These are phyloP conservation scores for Tanacetum coccineum DNA, from an alignment of 129 eudicot species.

Conservation along the genomic window DNA sequence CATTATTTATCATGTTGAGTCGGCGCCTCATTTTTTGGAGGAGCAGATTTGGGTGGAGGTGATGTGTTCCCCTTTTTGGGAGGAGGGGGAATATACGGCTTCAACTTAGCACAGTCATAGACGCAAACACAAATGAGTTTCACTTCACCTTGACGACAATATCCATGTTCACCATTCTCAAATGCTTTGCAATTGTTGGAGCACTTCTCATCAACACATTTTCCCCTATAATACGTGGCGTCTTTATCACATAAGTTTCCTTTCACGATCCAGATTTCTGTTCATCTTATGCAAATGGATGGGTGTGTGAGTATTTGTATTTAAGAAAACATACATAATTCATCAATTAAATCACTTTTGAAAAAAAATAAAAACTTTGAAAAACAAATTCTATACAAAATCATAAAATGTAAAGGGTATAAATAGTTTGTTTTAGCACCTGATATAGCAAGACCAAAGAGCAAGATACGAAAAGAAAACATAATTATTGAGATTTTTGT, in stretches of 20 bases:
- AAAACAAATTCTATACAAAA: no score
- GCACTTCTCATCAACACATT: constrained; percentile 16
- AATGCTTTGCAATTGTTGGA: background rate
- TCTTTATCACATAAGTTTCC: constrained; percentile 15
- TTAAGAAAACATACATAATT: background rate
- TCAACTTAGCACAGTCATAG: constrained; percentile 24
- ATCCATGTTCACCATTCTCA: constrained; percentile 19
- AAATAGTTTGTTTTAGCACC: no score
- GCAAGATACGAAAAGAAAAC: background rate
- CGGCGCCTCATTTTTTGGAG: background rate
- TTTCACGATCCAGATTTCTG: background rate
- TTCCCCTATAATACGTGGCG: constrained; percentile 13
- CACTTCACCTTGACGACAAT: constrained; percentile 16
- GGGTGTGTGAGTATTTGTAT: no score
- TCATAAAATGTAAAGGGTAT: background rate
- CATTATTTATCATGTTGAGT: no score
- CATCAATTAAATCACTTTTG: no score
- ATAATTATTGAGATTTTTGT: background rate
- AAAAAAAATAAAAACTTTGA: no score
- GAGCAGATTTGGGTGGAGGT: constrained; percentile 12
- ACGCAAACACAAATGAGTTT: constrained; percentile 21
- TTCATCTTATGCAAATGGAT: background rate
- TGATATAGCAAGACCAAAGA: background rate
- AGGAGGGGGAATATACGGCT: background rate
- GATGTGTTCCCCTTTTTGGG: background rate